Percentiles rank a stretch among this genome's conserved stretches.
phyloP scores from a whole-genome alignment of 257 asterid species.

The Gentiana macrophylla region DNA sequence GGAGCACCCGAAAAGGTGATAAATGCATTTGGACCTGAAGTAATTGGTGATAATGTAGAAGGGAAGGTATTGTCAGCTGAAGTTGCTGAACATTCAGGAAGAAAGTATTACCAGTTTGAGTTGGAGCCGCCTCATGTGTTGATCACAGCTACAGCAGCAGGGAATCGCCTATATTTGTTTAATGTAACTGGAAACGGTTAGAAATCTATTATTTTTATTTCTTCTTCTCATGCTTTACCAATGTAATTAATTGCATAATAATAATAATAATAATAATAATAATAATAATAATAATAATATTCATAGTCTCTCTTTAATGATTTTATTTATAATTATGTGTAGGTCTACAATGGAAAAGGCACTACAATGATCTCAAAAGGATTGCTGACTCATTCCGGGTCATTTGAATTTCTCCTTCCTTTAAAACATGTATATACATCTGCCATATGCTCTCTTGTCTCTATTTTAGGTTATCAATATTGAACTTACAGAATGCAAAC shows the following conservation, averaged over 20 bases:
- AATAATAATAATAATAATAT: background rate
- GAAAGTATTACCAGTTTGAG: slow-evolving; percentile 85
- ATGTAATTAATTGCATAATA: too few relatives aligned
- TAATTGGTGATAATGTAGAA: slow-evolving; percentile 83
- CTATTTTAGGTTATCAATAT: too few relatives aligned
- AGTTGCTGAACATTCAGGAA: slow-evolving; percentile 56
- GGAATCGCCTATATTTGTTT: slow-evolving; percentile 90
- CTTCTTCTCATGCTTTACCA: too few relatives aligned
- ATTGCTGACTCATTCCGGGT: slow-evolving; percentile 85
- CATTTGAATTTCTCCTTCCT: slow-evolving; percentile 13
- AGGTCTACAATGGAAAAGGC: slow-evolving; percentile 98
- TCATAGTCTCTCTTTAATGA: slow-evolving; percentile 2
- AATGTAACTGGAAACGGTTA: slow-evolving; percentile 73
- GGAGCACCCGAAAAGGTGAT: slow-evolving; percentile 92
- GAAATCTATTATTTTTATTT: background rate
- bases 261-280: too few relatives aligned
- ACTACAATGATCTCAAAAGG: slow-evolving; percentile 72
- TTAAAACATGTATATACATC: too few relatives aligned
- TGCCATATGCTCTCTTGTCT: too few relatives aligned
- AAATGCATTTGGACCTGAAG: slow-evolving; percentile 93
- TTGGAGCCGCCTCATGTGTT: slow-evolving; percentile 85
- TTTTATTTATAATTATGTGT: slow-evolving; percentile 10
- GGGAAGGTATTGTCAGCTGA: slow-evolving; percentile 70
- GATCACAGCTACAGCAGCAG: slow-evolving; percentile 94
- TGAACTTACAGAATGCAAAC: too few relatives aligned